Percentiles rank a stretch among this genome's conserved stretches.
phyloP scores from a whole-genome alignment of 2,329 filamentous ascomycete genomes.

The Cercospora beticola region DNA sequence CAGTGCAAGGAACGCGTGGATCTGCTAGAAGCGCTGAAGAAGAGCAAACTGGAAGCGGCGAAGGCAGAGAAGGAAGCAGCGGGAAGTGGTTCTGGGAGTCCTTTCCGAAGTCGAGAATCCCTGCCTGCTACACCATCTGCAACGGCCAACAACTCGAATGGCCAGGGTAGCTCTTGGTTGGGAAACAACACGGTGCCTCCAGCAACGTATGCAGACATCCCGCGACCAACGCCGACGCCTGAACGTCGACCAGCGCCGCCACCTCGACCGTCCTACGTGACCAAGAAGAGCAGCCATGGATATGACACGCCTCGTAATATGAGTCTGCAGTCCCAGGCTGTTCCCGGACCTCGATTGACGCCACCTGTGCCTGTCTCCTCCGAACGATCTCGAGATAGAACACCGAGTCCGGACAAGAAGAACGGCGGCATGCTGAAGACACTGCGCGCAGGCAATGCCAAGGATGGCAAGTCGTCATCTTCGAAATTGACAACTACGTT shows the following conservation, averaged over 20 bases:
- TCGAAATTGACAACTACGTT: conserved; percentile 49
- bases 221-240: conserved; percentile 52
- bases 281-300: conserved; percentile 49
- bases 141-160: conserved; percentile 15
- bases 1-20: conserved; percentile 94
- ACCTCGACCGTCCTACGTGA: conserved; percentile 50
- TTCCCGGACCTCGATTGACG: conserved; percentile 19
- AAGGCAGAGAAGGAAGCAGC: conserved; percentile 37
- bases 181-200: conserved; percentile 80
- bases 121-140: conserved; percentile 20
- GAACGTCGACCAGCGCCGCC: conserved; percentile 29
- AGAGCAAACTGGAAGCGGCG: conserved; percentile 59
- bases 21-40: conserved; percentile 74
- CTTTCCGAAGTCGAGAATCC: conserved; percentile 31
- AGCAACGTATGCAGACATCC: conserved; percentile 75
- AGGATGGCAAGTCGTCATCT: conserved; percentile 36
- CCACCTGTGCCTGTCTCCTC: conserved; percentile 20
- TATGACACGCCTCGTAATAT: conserved; percentile 29
- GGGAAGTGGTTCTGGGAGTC: conserved; percentile 11
- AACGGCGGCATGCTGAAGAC: conserved; percentile 51
- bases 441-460: conserved; percentile 31
- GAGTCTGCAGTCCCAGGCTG: conserved; percentile 28
- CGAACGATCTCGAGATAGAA: conserved; percentile 48
- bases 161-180: conserved; percentile 54
- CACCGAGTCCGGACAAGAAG: conserved; percentile 63